phyloP scores from a whole-genome alignment of 192 early-diverging fungal genomes.

The Coemansia sp. region DNA sequence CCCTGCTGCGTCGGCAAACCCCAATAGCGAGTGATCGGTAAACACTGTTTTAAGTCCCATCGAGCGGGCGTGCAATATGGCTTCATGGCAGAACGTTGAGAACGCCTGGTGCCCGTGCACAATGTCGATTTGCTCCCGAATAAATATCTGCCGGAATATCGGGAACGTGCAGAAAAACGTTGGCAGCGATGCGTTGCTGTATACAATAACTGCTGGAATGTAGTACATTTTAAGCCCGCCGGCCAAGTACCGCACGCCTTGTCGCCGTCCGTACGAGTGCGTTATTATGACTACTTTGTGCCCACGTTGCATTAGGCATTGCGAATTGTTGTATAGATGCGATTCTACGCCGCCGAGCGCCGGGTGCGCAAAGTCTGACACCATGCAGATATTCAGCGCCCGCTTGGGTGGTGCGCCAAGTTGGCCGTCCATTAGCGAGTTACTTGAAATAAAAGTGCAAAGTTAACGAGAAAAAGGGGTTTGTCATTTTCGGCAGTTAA shows the following conservation, averaged over 20 bases:
- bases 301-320: constrained; percentile 82
- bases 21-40: constrained; percentile 97
- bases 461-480: background rate
- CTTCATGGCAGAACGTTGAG: constrained; percentile 92
- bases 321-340: constrained; percentile 89
- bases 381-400: constrained; percentile 66
- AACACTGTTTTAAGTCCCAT: constrained; percentile 93
- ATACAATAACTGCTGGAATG: constrained; percentile 79
- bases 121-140: constrained; percentile 88
- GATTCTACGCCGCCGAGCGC: constrained; percentile 95
- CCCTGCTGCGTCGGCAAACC: constrained; percentile 89
- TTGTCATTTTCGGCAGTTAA: too few relatives aligned
- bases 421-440: background rate
- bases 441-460: background rate
- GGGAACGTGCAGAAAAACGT: constrained; percentile 91
- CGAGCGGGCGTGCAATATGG: constrained; percentile 90
- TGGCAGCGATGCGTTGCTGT: constrained; percentile 85
- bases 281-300: constrained; percentile 97
- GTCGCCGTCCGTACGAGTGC: constrained; percentile 78
- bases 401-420: background rate
- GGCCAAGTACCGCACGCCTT: constrained; percentile 87
- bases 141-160: constrained; percentile 85
- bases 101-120: constrained; percentile 98
- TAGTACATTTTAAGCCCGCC: constrained; percentile 96
- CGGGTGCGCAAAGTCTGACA: constrained; percentile 97